Base-by-base conservation (phyloP, 2,329 filamentous ascomycete species). In the Magnaporthiopsis poae region DNA sequence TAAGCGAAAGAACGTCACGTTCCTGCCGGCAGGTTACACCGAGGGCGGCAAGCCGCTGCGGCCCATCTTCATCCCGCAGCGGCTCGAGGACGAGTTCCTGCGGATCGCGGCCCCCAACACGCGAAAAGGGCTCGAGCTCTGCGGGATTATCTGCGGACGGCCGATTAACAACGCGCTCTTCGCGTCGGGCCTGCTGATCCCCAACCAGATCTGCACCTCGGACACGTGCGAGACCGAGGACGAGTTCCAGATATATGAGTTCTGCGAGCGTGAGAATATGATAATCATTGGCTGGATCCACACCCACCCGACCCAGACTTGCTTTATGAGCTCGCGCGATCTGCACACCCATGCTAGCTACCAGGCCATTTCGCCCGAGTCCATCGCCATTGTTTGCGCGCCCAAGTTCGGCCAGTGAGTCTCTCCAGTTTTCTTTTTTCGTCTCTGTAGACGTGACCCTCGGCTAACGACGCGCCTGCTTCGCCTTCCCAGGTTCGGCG, bases 201-300 rank as follows among this genome's bases (percentile, higher is more conserved):
- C 95, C 0, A 90, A 96, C 73, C 95, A 99, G 75, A 90, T 87
- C 65, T 89, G 90, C 73, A 97, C 94, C 0, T 88, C 89, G 2
- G 94, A 99, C 74, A 98, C 95, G 0, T 99, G 95, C 76, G 94
- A 98, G 77, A 98, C 92, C 27, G 87, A 92, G 63, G 95, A 97
- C 70, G 92, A 96, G 75, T 85, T 86, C 36, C 86, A 87, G 0
- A 83, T 97, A 35, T 93, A 97, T 71, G 92, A 96, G 67, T 97
- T 94, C 75, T 96, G 93, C 74, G 90, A 95, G 72, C 83, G 82
- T 5, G 86, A 96, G 73, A 90, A 96, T 68, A 78, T 98, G 52
- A 86, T 96, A 76, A 87, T 96, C 65, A 83, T 96, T 5, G 94
- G 94, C 59, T 99, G 95, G 95, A 99, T 99, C 68, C 95, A 99